A percentile compares a stretch with the other conserved stretches of the same genome.
These are phyloP conservation scores for Aurantiochytrium sp. DNA, from an alignment of 108 stramenopile genomes.

Conservation along the genomic window DNA sequence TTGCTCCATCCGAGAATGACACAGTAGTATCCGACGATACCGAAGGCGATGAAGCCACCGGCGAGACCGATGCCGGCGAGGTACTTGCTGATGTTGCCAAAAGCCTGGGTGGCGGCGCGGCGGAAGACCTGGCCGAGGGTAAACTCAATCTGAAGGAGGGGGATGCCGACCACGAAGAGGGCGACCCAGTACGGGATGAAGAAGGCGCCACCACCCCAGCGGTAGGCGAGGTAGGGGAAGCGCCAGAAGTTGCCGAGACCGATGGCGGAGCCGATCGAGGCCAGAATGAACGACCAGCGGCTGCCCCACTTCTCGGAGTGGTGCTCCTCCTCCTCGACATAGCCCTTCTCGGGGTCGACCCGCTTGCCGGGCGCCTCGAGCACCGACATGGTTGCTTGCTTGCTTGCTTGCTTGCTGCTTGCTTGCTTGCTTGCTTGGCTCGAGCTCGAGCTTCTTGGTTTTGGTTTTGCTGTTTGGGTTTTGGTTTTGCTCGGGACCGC, in stretches of 20 bases:
- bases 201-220: slow-evolving; percentile 67
- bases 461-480: not conserved
- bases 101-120: slow-evolving; percentile 57
- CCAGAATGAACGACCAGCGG: slow-evolving; percentile 58
- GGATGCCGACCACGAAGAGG: slow-evolving; percentile 64
- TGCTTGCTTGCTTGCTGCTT: not conserved
- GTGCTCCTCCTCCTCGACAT: not conserved
- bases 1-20: slow-evolving; percentile 41
- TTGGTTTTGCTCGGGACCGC: not conserved
- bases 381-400: not conserved
- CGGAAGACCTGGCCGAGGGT: slow-evolving; percentile 59
- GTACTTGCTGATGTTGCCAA: slow-evolving; percentile 57
- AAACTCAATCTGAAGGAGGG: slow-evolving; percentile 60
- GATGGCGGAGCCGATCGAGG: slow-evolving; percentile 61
- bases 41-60: slow-evolving; percentile 49
- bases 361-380: not conserved
- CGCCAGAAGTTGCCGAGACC: slow-evolving; percentile 71
- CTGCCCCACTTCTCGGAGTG: slow-evolving; percentile 49
- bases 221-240: slow-evolving; percentile 62
- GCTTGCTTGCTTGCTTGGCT: no score
- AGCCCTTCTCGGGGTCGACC: not conserved
- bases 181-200: slow-evolving; percentile 66
- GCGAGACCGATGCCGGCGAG: slow-evolving; percentile 58
- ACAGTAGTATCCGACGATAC: slow-evolving; percentile 58
- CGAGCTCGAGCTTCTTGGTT: not conserved